Percentiles rank a stretch among this genome's conserved stretches.
These are phyloP conservation scores for Paulownia fortunei DNA, from an alignment of 257 asterid genomes.

Conservation along the genomic window DNA sequence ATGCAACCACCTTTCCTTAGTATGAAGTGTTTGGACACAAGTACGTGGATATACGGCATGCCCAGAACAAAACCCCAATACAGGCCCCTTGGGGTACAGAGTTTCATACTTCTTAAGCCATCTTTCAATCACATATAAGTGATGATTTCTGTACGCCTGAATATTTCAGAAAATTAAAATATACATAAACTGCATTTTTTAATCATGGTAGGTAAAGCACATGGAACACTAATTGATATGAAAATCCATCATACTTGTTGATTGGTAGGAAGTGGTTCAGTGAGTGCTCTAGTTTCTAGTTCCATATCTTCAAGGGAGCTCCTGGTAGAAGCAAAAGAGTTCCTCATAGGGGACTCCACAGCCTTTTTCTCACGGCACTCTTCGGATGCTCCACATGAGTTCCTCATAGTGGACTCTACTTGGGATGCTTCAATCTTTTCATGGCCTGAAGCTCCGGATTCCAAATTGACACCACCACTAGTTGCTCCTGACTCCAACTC, in stretches of 20 bases:
- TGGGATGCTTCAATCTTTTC: conserved; percentile 34
- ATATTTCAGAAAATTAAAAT: conserved; percentile 25
- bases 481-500: conserved; percentile 79
- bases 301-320: conserved; percentile 91
- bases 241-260: conserved; percentile 67
- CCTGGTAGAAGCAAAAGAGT: conserved; percentile 46
- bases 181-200: not conserved
- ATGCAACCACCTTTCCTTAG: conserved; percentile 84
- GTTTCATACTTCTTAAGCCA: conserved; percentile 88
- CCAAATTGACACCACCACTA: conserved; percentile 48
- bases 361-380: conserved; percentile 30
- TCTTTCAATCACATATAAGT: conserved; percentile 79
- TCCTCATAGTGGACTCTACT: no score
- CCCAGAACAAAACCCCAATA: conserved; percentile 86
- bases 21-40: conserved; percentile 79
- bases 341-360: conserved; percentile 21
- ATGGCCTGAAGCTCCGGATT: conserved; percentile 40
- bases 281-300: conserved; percentile 90
- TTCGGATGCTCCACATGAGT: conserved; percentile 21
- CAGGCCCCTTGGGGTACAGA: conserved; percentile 86
- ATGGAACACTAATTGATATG: conserved; percentile 3
- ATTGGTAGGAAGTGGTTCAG: conserved; percentile 97
- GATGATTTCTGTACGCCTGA: conserved; percentile 95
- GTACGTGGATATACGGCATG: conserved; percentile 91
- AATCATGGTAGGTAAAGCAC: conserved; percentile 19